These are phyloP conservation scores for Cercophora sp. DNA, from an alignment of 495 filamentous ascomycete genomes.

Conservation along the genomic window DNA sequence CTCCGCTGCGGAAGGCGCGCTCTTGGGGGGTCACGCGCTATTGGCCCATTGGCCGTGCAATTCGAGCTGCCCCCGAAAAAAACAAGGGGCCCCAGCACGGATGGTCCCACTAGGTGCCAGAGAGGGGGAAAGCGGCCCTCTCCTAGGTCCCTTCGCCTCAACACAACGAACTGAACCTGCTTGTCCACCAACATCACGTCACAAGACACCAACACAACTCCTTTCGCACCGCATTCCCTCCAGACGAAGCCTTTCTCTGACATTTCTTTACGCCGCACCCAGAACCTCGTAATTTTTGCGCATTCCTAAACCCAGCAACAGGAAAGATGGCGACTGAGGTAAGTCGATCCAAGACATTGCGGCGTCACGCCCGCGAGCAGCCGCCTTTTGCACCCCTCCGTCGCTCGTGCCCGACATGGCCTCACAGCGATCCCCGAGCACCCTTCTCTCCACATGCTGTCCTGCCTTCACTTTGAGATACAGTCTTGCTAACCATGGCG, in stretches of 20 bases:
- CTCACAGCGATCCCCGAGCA: constrained; percentile 10
- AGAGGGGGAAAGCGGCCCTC: constrained; percentile 24
- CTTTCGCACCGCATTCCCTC: too few species aligned
- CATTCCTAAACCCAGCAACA: constrained; percentile 20
- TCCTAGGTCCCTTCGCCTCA: constrained; percentile 28
- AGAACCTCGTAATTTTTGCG: too few species aligned
- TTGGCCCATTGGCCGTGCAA: constrained; percentile 15
- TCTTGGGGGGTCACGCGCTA: constrained; percentile 20
- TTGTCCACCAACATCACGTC: constrained; percentile 25
- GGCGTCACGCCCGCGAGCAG: constrained; percentile 6
- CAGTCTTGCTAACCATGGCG: constrained; percentile 39
- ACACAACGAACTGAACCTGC: constrained; percentile 23
- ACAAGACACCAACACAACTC: constrained; percentile 32
- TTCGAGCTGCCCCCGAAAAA: constrained; percentile 21
- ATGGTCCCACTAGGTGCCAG: constrained; percentile 17
- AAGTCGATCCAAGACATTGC: constrained; percentile 31
- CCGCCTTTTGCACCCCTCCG: constrained; percentile 26
- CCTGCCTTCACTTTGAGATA: not conserved
- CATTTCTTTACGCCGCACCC: too few species aligned
- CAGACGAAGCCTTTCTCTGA: too few species aligned
- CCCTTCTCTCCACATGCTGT: not conserved
- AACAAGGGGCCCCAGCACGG: constrained; percentile 21
- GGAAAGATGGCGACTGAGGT: constrained; percentile 65
- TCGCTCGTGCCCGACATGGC: constrained; percentile 20
- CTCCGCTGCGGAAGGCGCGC: constrained; percentile 12